phyloP scores from a whole-genome alignment of 108 stramenopile genomes.

The Aurantiochytrium sp. region DNA sequence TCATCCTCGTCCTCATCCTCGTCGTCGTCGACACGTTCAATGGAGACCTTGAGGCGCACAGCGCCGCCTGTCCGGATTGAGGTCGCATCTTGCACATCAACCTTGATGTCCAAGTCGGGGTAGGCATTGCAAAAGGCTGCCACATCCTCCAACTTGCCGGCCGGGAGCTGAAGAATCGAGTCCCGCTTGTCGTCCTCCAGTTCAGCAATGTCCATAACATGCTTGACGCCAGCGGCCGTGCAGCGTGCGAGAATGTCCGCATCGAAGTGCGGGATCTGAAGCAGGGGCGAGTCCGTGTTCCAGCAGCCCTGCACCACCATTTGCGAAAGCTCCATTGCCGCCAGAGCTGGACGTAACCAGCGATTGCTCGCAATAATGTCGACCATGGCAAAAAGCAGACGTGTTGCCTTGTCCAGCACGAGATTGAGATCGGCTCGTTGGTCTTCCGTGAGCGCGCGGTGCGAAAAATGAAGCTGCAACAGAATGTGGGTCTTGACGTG shows the following conservation, averaged over 20 bases:
- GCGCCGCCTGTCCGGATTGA: slow-evolving; percentile 76
- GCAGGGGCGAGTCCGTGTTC: slow-evolving; percentile 77
- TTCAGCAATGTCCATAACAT: slow-evolving; percentile 30
- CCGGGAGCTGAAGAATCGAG: slow-evolving; percentile 72
- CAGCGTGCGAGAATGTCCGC: slow-evolving; percentile 73
- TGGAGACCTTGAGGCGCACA: slow-evolving; percentile 67
- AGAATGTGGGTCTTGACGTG: slow-evolving; percentile 84
- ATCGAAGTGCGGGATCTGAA: slow-evolving; percentile 93
- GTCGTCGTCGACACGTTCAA: slow-evolving; percentile 80
- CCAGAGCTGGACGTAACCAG: slow-evolving; percentile 91
- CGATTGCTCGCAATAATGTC: slow-evolving; percentile 95
- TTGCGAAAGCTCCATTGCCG: slow-evolving; percentile 96
- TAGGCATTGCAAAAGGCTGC: slow-evolving; percentile 97
- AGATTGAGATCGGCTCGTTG: slow-evolving; percentile 67
- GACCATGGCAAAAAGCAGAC: slow-evolving; percentile 84
- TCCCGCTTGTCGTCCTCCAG: slow-evolving; percentile 87
- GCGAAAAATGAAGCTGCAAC: slow-evolving; percentile 62
- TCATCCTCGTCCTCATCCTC: slow-evolving; percentile 51
- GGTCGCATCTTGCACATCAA: slow-evolving; percentile 69
- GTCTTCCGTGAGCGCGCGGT: slow-evolving; percentile 68
- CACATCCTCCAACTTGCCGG: slow-evolving; percentile 63
- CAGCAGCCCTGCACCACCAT: slow-evolving; percentile 95
- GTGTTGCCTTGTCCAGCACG: slow-evolving; percentile 66
- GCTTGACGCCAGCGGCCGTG: neutral
- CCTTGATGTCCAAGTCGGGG: slow-evolving; percentile 85